Conservation (phyloP, 306 rosid genomes). For the Albizia julibrissin region DNA sequence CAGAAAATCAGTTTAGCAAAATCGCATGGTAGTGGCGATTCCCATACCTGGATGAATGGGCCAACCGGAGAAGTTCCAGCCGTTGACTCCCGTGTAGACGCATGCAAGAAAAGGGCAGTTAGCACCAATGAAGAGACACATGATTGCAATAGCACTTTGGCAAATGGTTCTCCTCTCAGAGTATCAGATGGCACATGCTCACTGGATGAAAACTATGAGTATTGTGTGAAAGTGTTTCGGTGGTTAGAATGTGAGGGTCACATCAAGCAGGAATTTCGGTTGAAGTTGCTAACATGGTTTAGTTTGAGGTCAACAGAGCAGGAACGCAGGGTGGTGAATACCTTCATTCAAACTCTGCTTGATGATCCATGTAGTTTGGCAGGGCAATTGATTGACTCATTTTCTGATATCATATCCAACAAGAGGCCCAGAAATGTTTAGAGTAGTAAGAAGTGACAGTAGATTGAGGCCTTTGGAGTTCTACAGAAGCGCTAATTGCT, state of each 20-base stretch:
- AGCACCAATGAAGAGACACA: slow-evolving; percentile 67
- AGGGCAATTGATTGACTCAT: slow-evolving; percentile 94
- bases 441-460: slow-evolving; percentile 64
- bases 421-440: slow-evolving; percentile 81
- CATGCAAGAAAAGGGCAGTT: slow-evolving; percentile 72
- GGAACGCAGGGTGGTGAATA: slow-evolving; percentile 93
- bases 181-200: slow-evolving; percentile 55
- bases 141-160: slow-evolving; percentile 92
- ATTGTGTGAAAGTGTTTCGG: slow-evolving; percentile 91
- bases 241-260: slow-evolving; percentile 98
- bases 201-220: slow-evolving; percentile 88
- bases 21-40: slow-evolving; percentile 94
- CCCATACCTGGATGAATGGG: slow-evolving; percentile 77
- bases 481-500: slow-evolving; percentile 42
- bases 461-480: slow-evolving; percentile 38
- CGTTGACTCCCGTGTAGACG: slow-evolving; percentile 68
- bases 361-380: slow-evolving; percentile 98
- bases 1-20: slow-evolving; percentile 66
- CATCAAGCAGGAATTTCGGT: slow-evolving; percentile 80
- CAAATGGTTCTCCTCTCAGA: slow-evolving; percentile 73
- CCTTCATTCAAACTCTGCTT: slow-evolving; percentile 88
- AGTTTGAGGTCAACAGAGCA: slow-evolving; percentile 97
- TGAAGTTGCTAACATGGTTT: slow-evolving; percentile 97
- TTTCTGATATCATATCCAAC: slow-evolving; percentile 82
- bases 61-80: slow-evolving; percentile 68